phyloP scores from a whole-genome alignment of 2,329 filamentous ascomycete genomes.

The Calonectria leucothoes region DNA sequence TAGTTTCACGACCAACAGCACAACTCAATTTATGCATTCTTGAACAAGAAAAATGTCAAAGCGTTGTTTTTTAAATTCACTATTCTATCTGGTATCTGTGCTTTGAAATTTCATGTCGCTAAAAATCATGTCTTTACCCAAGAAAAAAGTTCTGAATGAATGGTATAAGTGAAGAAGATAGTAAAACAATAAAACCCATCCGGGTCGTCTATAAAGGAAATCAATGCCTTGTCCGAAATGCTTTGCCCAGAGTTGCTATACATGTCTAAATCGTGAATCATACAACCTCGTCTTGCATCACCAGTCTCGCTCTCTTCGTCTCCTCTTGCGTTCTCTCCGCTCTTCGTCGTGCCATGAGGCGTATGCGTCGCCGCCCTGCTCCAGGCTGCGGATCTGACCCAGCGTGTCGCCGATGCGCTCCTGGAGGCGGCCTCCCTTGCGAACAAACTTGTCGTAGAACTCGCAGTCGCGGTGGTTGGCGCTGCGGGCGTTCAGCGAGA shows the following conservation, averaged over 20 bases:
- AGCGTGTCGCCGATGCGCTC: slow-evolving; percentile 39
- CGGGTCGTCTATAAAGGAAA: neutral
- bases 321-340: slow-evolving; percentile 20
- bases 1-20: neutral
- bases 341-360: slow-evolving; percentile 1
- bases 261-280: neutral
- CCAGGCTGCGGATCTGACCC: slow-evolving; percentile 36
- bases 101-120: neutral
- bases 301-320: slow-evolving; percentile 20
- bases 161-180: neutral
- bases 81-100: neutral
- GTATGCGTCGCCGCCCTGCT: slow-evolving; percentile 24
- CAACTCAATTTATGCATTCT: neutral
- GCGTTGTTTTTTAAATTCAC: neutral
- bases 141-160: neutral
- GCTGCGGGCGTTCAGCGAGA: slow-evolving; percentile 35
- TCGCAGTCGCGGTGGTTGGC: slow-evolving; percentile 38
- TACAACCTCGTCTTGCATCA: neutral
- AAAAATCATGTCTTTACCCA: neutral
- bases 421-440: slow-evolving; percentile 39
- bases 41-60: neutral
- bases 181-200: neutral
- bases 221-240: neutral
- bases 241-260: neutral
- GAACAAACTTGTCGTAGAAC: slow-evolving; percentile 41